Percentiles rank a stretch among this genome's conserved stretches.
phyloP scores from a whole-genome alignment of 495 filamentous ascomycete genomes.

The Aspergillus mulundensis region DNA sequence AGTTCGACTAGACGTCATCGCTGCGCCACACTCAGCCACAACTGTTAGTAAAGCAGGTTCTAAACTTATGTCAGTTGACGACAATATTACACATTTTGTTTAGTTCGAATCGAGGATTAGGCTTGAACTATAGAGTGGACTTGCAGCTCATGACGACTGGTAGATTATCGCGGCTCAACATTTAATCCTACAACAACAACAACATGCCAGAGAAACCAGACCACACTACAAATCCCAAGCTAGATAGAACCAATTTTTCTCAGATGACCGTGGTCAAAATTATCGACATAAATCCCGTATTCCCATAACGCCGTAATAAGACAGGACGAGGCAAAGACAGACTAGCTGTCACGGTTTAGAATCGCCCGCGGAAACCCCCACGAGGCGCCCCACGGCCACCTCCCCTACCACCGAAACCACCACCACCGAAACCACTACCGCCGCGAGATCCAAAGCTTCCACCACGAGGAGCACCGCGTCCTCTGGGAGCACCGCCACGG shows the following conservation, averaged over 20 bases:
- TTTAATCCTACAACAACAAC: neutral
- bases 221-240: neutral
- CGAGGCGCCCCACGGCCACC: conserved; percentile 26
- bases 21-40: conserved; percentile 34
- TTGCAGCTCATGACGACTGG: neutral
- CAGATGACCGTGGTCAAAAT: conserved; percentile 37
- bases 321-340: conserved; percentile 34
- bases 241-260: conserved; percentile 18
- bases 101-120: neutral
- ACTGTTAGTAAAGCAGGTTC: neutral
- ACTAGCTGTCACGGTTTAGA: conserved; percentile 24
- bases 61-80: neutral
- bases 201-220: neutral
- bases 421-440: conserved; percentile 11
- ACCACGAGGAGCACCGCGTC: conserved; percentile 34
- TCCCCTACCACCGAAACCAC: conserved; percentile 18
- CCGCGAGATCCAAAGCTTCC: conserved; percentile 25
- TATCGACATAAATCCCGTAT: conserved; percentile 39
- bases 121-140: neutral
- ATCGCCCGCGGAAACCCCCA: conserved; percentile 30
- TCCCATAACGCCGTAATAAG: conserved; percentile 51
- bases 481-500: conserved; percentile 24
- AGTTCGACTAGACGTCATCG: conserved; percentile 34
- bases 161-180: neutral
- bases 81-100: neutral